Evolutionary conservation across 2,329 filamentous ascomycete species (phyloP), one percentile per base, ranked within the genome.

Genomic region (Talaromyces atroroseus): DNA sequence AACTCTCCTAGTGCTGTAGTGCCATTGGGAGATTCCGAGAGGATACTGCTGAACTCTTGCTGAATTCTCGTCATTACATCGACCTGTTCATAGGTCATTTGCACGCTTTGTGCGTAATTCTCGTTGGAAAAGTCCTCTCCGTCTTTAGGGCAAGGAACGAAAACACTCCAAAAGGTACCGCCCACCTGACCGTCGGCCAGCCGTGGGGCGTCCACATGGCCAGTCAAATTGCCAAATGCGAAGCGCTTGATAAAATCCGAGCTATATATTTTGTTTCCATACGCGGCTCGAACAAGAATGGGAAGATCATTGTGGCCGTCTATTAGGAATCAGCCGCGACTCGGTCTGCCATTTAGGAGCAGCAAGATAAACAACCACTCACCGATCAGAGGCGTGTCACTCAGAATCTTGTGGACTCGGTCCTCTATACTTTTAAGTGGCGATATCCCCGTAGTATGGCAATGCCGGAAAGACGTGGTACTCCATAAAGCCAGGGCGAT

Each of bases 91-190:
- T 68, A 65, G 6, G 70, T 72, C 46, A 64, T 58, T 2, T 69
- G 66, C 0, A 71, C 60, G 24, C 69, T 86, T 7, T 79, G 71
- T 5, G 81, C 82, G 66, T 92, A 92, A 65, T 84, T 88, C 53
- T 79, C 81, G 64, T 91, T 82, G 0, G 87, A 88, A 66, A 89
- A 91, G 71, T 95, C 84, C 4, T 80, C 80, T 48, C 83, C 84
- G 65, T 92, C 84, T 11, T 72, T 70, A 0, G 92, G 91, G 66
- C 92, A 96, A 0, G 83, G 82, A 42, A 88, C 84, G 65, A 81
- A 97, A 10, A 94, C 90, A 68, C 87, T 92, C 92, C 92, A 96
- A 70, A 96, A 96, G n/a, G 89, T 86, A 55, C 91, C 92, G 40
- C 91, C 91, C 4, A 71, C 65, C 29, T 64, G 63, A 60, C 92